A percentile compares a stretch with the other conserved stretches of the same genome.
phyloP scores from a whole-genome alignment of 192 early-diverging fungal species.

The Gigaspora rosea region DNA sequence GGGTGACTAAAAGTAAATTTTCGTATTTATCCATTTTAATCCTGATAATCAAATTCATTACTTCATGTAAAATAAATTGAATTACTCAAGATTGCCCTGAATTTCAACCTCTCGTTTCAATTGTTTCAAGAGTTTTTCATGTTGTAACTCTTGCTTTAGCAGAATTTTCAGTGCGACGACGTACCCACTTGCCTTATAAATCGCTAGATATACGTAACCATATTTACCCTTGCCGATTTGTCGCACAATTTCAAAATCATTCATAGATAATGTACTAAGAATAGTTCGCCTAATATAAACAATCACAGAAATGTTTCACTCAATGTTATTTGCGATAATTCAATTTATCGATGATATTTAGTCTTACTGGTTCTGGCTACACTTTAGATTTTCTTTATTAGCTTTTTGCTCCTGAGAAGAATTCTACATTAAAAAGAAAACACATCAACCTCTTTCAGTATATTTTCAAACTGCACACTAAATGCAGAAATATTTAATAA shows the following conservation, averaged over 20 bases:
- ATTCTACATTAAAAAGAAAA: background rate
- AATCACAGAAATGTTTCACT: background rate
- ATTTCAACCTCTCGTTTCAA: conserved; percentile 94
- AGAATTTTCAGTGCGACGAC: conserved; percentile 92
- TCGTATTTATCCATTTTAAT: background rate
- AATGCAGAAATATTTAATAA: no score
- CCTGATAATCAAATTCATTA: background rate
- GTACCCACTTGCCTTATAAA: conserved; percentile 81
- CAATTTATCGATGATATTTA: background rate
- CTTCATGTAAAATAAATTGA: background rate
- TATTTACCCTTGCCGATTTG: conserved; percentile 94
- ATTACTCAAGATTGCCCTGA: conserved; percentile 82
- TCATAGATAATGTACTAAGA: background rate
- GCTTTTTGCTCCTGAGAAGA: background rate
- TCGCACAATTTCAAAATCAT: conserved; percentile 89
- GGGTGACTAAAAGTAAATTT: conserved; percentile 62
- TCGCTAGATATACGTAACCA: conserved; percentile 90
- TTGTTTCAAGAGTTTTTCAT: conserved; percentile 80
- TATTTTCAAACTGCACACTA: no score
- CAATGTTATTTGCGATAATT: background rate
- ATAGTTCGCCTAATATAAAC: background rate
- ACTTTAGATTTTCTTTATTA: background rate
- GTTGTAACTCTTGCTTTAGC: conserved; percentile 78
- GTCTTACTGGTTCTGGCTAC: background rate
- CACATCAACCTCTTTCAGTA: no score